These are phyloP conservation scores for Multifurca ochricompacta DNA, from an alignment of 768 basidiomycete species.

Conservation along the genomic window DNA sequence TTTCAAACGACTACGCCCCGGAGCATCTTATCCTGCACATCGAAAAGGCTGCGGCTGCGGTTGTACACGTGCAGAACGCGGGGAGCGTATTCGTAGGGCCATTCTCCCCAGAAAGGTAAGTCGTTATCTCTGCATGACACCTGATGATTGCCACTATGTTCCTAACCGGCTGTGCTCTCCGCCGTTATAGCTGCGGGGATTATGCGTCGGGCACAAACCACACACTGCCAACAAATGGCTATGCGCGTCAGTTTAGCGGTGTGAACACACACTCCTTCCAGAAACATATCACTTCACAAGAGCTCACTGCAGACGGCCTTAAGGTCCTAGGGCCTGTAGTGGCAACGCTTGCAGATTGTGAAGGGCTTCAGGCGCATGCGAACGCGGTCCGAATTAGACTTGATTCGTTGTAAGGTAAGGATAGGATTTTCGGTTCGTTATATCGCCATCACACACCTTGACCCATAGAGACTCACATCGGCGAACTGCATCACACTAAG, in stretches of 20 bases:
- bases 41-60: conserved; percentile 54
- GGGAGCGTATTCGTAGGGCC: conserved; percentile 96
- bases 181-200: conserved; percentile 74
- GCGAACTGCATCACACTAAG: not conserved
- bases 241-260: conserved; percentile 96
- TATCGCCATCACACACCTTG: not conserved
- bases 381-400: conserved; percentile 91
- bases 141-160: conserved; percentile 1
- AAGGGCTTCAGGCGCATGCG: conserved; percentile 91
- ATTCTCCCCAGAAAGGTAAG: conserved; percentile 90
- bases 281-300: conserved; percentile 97
- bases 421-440: not conserved
- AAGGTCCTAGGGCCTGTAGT: conserved; percentile 78
- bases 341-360: conserved; percentile 85
- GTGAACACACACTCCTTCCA: conserved; percentile 97
- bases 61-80: conserved; percentile 75
- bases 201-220: conserved; percentile 99
- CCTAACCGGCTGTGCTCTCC: not conserved
- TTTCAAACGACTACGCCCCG: conserved; percentile 97
- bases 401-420: conserved; percentile 9
- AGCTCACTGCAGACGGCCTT: conserved; percentile 75
- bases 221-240: conserved; percentile 93
- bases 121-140: conserved; percentile 1
- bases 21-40: conserved; percentile 95
- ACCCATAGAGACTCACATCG: not conserved